Evolutionary conservation across 2,329 filamentous ascomycete species (phyloP).

Genomic region (Neonectria hederae): DNA sequence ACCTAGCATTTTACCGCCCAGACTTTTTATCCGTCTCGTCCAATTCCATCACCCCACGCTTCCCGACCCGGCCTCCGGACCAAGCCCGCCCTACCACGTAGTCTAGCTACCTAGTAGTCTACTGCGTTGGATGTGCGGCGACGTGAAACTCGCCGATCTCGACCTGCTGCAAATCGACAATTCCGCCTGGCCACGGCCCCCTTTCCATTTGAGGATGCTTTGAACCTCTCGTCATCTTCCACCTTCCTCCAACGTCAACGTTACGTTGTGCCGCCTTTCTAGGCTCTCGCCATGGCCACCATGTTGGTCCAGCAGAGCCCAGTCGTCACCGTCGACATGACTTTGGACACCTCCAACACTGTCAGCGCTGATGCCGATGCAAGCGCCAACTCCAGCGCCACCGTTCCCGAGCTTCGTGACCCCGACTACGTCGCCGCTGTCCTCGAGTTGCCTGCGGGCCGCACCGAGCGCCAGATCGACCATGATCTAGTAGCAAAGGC

Average conservation of each 20-base stretch:
- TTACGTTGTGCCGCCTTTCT: conserved; percentile 20
- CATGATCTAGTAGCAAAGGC: conserved; percentile 49
- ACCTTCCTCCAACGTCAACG: conserved; percentile 17
- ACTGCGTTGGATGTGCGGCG: background rate
- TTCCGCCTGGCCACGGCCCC: conserved; percentile 17
- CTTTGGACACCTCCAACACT: conserved; percentile 29
- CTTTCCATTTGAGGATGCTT: conserved; percentile 34
- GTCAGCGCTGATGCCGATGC: conserved; percentile 29
- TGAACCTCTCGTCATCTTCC: conserved; percentile 31
- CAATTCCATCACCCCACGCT: conserved; percentile 13
- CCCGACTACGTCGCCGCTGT: conserved; percentile 53
- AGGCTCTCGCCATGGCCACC: conserved; percentile 27
- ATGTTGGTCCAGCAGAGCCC: conserved; percentile 30
- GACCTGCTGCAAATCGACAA: conserved; percentile 9
- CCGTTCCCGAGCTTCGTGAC: conserved; percentile 53
- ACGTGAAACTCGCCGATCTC: background rate
- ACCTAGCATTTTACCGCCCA: background rate
- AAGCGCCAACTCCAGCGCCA: conserved; percentile 27
- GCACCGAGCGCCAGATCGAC: conserved; percentile 53
- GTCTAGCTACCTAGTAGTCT: too few species aligned
- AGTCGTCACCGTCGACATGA: conserved; percentile 32
- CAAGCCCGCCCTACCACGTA: conserved; percentile 5
- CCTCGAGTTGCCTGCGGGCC: conserved; percentile 45
- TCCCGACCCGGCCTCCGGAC: conserved; percentile 12
- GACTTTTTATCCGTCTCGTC: background rate